Evolutionary conservation across 1,139 yeast species (phyloP), one percentile per base, ranked within the genome.

Genomic region (Zygoascus meyerae): DNA sequence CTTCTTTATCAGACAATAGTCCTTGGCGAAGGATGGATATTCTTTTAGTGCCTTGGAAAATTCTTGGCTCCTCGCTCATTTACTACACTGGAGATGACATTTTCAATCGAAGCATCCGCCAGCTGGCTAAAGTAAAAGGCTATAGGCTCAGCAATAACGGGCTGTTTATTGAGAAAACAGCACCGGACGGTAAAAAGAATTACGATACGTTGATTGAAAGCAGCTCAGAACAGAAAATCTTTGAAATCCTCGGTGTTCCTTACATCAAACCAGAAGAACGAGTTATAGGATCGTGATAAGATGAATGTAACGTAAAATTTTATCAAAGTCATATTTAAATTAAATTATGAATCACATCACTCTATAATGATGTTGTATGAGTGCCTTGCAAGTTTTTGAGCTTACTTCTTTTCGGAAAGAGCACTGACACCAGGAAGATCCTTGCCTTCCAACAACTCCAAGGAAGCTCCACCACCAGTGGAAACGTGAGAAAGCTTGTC

Each of bases 381-480:
- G n/a, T 4, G 14, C 8, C 31, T 11, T 31, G 5, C 8, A 31
- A n/a, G 14, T 8, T 5, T 31, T n/a, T 8, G 12, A 17, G 5
- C 32, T 33, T 26, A 40, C 44, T 61, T 74, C 64, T 72, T 85
- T 71, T 76, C 81, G 60, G 94, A 80, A 62, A 89, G 81, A 69
- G 92, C 94, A 67, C 77, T 80, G 58, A 90, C 97, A 80, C 97
- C 97, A 60, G 97, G 97, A 66, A 90, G 80, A 60, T 78, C 94
- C 81, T 90, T 90, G 75, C 97, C 97, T 77, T 90, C 97, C 68
- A 90, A 83, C 69, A 90, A 83, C 74, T 90, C 97, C 69, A 90
- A 80, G 53, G 97, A 89, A 58, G 97, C 97, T 79, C 97, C 97
- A 74, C 97, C 97, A 74, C 97, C 97, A 55, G 97, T 90, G 58